These are phyloP conservation scores for Heterobasidion parviporum DNA, from an alignment of 1,284 basidiomycete species.

Conservation along the genomic window DNA sequence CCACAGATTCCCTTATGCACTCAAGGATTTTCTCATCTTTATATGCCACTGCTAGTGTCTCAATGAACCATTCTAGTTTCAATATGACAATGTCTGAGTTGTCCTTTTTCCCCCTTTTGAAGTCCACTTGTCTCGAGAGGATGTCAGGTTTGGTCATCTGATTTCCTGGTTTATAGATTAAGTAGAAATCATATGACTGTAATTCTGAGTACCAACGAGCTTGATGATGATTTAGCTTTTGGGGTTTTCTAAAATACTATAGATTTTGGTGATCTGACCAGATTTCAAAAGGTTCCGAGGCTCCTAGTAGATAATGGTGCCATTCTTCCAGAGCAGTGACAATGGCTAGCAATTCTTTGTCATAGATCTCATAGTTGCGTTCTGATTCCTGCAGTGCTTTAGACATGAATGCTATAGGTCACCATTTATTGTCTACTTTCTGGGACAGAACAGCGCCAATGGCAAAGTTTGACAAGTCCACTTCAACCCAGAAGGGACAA, in stretches of 20 bases:
- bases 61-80: not conserved
- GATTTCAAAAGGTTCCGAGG: slow-evolving; percentile 9
- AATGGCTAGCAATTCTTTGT: slow-evolving; percentile 28
- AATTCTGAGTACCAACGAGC: slow-evolving; percentile 2
- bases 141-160: not conserved
- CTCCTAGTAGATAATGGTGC: slow-evolving; percentile 16
- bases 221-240: slow-evolving; percentile 15
- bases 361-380: slow-evolving; percentile 24
- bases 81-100: not conserved
- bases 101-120: not conserved
- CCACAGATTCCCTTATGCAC: too few relatives aligned
- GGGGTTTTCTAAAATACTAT: slow-evolving; percentile 14
- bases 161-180: not conserved
- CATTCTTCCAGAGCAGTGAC: slow-evolving; percentile 12
- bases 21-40: too few relatives aligned
- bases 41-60: too few relatives aligned
- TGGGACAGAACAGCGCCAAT: not conserved
- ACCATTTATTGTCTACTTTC: not conserved
- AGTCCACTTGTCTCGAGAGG: not conserved
- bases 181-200: not conserved
- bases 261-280: slow-evolving; percentile 20
- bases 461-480: not conserved
- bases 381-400: not conserved
- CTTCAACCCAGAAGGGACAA: not conserved
- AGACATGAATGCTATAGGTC: not conserved